Conservation (phyloP, 2,329 filamentous ascomycete species). For the Colletotrichum sansevieriae region DNA sequence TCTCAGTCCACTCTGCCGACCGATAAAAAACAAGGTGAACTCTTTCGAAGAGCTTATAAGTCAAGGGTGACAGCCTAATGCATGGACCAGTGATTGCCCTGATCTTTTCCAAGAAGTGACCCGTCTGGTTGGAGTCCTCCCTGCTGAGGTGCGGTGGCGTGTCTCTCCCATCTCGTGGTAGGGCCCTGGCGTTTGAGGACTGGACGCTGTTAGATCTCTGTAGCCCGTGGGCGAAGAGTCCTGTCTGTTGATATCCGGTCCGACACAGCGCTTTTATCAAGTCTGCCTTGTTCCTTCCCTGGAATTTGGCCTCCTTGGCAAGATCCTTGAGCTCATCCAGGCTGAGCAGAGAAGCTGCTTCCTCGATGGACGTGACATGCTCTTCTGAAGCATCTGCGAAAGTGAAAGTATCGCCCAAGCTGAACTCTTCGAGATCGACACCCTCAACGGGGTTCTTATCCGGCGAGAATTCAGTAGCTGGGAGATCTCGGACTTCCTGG, state of each 20-base stretch:
- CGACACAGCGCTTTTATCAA: slow-evolving; percentile 80
- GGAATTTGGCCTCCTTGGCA: slow-evolving; percentile 87
- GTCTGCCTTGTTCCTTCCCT: slow-evolving; percentile 89
- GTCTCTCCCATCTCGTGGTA: slow-evolving; percentile 47
- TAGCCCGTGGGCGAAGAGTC: slow-evolving; percentile 77
- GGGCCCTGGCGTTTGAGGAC: slow-evolving; percentile 61
- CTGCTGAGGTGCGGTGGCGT: slow-evolving; percentile 47
- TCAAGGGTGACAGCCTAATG: slow-evolving; percentile 79
- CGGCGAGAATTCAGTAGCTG: slow-evolving; percentile 49
- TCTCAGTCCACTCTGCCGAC: slow-evolving; percentile 97
- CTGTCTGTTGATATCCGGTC: slow-evolving; percentile 80
- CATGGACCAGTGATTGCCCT: slow-evolving; percentile 83
- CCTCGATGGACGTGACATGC: slow-evolving; percentile 81
- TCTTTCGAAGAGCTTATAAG: slow-evolving; percentile 88
- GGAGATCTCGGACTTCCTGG: slow-evolving; percentile 70
- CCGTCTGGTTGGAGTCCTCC: slow-evolving; percentile 72
- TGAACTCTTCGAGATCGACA: slow-evolving; percentile 56
- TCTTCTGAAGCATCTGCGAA: slow-evolving; percentile 86
- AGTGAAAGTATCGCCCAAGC: slow-evolving; percentile 71
- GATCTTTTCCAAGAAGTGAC: slow-evolving; percentile 83
- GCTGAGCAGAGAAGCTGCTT: slow-evolving; percentile 84
- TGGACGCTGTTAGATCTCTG: slow-evolving; percentile 73
- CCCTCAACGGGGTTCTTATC: slow-evolving; percentile 45
- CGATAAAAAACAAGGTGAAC: slow-evolving; percentile 97
- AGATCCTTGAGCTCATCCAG: slow-evolving; percentile 88